These are phyloP conservation scores for Pichia rugopelliculosa DNA, from an alignment of 805 yeast genomes.

Conservation along the genomic window DNA sequence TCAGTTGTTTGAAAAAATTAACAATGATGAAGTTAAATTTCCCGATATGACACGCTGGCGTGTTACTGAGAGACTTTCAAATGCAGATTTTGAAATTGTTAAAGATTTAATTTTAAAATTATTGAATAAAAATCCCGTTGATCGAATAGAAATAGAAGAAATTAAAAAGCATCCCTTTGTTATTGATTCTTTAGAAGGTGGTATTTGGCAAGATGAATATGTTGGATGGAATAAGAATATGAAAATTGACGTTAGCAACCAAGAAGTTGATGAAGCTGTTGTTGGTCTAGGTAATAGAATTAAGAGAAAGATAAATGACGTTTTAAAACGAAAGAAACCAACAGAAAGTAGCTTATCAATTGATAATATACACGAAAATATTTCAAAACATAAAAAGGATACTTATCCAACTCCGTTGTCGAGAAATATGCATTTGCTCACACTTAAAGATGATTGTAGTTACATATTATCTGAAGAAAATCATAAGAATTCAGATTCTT, in stretches of 20 bases:
- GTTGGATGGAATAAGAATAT: constrained; percentile 24
- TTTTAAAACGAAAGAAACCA: constrained; percentile 18
- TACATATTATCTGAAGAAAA: constrained; percentile 15
- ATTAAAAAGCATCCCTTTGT: constrained; percentile 72
- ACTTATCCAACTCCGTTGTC: background rate
- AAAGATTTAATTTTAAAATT: constrained; percentile 55
- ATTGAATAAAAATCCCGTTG: constrained; percentile 60
- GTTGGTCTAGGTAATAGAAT: constrained; percentile 71
- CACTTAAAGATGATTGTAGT: constrained; percentile 11
- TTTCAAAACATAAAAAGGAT: background rate
- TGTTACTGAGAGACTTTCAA: constrained; percentile 17
- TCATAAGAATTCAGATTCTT: constrained; percentile 2
- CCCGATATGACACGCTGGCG: constrained; percentile 38
- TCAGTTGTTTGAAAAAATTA: constrained; percentile 78
- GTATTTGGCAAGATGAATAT: constrained; percentile 21
- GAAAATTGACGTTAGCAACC: constrained; percentile 53
- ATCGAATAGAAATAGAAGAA: constrained; percentile 61
- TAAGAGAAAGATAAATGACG: constrained; percentile 42
- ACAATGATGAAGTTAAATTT: constrained; percentile 47
- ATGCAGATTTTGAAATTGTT: constrained; percentile 31
- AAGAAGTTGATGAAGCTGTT: constrained; percentile 71
- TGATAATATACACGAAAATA: background rate
- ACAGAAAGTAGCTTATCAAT: background rate
- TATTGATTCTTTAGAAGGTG: constrained; percentile 21
- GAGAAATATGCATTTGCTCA: background rate